phyloP scores from a whole-genome alignment of 1,284 basidiomycete species.

The Fomitiporia mediterranea region DNA sequence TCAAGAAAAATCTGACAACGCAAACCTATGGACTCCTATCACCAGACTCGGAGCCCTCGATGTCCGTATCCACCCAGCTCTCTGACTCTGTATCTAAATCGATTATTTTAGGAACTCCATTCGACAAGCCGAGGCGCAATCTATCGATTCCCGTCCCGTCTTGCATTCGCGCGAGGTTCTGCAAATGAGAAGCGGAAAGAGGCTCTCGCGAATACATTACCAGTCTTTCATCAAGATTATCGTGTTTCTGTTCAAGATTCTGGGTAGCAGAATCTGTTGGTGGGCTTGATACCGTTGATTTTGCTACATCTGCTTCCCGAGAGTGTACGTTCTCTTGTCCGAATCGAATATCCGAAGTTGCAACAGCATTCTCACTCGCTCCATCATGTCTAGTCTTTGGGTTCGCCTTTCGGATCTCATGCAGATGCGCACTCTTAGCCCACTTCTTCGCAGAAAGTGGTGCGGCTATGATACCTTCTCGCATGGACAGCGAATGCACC shows the following conservation, averaged over 20 bases:
- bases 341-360: slow-evolving; percentile 2
- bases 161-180: slow-evolving; percentile 10
- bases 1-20: neutral
- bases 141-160: neutral
- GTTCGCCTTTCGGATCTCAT: slow-evolving; percentile 36
- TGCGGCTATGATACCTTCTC: slow-evolving; percentile 23
- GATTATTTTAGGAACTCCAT: neutral
- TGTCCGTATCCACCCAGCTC: slow-evolving; percentile 24
- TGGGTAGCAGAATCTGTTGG: neutral
- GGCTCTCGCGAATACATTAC: neutral
- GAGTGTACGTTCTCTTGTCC: neutral
- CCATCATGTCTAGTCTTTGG: neutral
- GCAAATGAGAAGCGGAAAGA: slow-evolving; percentile 13
- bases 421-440: slow-evolving; percentile 68
- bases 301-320: neutral
- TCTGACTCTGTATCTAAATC: slow-evolving; percentile 21
- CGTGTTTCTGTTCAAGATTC: neutral
- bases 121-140: neutral
- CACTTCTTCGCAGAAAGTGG: slow-evolving; percentile 52
- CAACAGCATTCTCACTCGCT: neutral
- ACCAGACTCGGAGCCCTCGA: slow-evolving; percentile 20
- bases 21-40: neutral
- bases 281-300: neutral
- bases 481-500: slow-evolving; percentile 27
- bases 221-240: too few species aligned